Base-by-base conservation (phyloP, 345 rosid genomes). In the Dimocarpus longan region DNA sequence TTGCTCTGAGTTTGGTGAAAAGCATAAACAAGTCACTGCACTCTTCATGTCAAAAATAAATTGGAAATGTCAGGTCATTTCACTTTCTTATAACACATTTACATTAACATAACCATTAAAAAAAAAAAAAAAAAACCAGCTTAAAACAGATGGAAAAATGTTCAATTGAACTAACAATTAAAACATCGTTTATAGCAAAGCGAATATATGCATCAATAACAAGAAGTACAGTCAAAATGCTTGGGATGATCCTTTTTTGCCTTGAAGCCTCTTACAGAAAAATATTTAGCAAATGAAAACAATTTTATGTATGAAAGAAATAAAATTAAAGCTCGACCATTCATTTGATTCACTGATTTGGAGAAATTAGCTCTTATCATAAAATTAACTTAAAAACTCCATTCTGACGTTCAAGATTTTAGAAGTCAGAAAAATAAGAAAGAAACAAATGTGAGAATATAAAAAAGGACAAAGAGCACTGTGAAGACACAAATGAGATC, bases 11-110 rank as follows among this genome's bases (percentile, higher is more conserved):
- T 89, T 87, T 37, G 95, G 93, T 73, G 90, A 73, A 66, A 96
- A 96, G 90, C 97, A 93, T 74, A 96, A 84, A 93, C 98, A 94
- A 81, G 97, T 92, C 64, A 95, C 99, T 77, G 99, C 99, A 90
- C 99, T 95, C 98, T 95, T 78, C 81, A 85, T 71, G 81, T 43
- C 63, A 62, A 56, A 74, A 75, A 21, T 39, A 82, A 75, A 77
- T 65, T 56, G 10, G 0, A 67, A 37, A 66, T 21, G 37, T 70
- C 54, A 68, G 22, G 70, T 54, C 69, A 60, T 73, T 71, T 44
- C 68, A 13, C 75, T 71, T 67, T 44, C 18, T 26, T 6, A 11
- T 3, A 78, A 40, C 69, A 21, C 50, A 80, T 65, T 46, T 32
- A 18, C 15, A 26, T 10, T 15, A 46, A 44, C 5, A 68, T 40